Evolutionary conservation across 2,329 filamentous ascomycete genomes (phyloP).

Genomic region (Trichoderma afroharzianum): DNA sequence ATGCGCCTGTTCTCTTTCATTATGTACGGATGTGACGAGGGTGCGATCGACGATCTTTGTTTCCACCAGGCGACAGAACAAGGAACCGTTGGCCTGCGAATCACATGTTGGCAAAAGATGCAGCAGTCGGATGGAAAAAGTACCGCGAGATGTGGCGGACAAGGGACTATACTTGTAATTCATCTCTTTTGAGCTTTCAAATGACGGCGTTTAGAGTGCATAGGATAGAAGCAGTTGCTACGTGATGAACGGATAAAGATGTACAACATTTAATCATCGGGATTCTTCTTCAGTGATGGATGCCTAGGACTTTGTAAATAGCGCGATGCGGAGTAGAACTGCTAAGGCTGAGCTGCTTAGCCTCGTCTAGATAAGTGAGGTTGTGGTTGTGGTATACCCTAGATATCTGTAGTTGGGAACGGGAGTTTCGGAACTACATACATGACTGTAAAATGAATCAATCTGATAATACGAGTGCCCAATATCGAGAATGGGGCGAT

Average conservation of each 20-base stretch:
- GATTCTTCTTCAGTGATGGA: neutral
- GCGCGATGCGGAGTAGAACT: neutral
- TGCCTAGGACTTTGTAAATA: neutral
- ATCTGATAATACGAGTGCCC: neutral
- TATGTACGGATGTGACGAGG: too few species aligned
- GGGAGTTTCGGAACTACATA: neutral
- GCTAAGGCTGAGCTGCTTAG: neutral
- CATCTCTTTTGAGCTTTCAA: neutral
- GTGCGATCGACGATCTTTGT: neutral
- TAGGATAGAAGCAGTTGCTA: neutral
- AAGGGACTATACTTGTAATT: neutral
- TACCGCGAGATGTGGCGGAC: neutral
- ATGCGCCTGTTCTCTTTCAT: neutral
- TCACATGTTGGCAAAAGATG: neutral
- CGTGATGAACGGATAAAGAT: neutral
- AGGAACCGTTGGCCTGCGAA: neutral
- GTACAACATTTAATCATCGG: neutral
- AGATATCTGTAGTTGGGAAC: neutral
- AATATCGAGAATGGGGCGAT: neutral
- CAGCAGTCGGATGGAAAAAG: neutral
- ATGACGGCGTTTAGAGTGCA: neutral
- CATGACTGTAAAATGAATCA: neutral
- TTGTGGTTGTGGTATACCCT: neutral
- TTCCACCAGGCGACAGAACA: neutral
- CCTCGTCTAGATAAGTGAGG: neutral